A percentile compares a stretch with the other conserved stretches of the same genome.
These are phyloP conservation scores for Penicillium glabrum DNA, from an alignment of 2,329 filamentous ascomycete species.

Conservation along the genomic window DNA sequence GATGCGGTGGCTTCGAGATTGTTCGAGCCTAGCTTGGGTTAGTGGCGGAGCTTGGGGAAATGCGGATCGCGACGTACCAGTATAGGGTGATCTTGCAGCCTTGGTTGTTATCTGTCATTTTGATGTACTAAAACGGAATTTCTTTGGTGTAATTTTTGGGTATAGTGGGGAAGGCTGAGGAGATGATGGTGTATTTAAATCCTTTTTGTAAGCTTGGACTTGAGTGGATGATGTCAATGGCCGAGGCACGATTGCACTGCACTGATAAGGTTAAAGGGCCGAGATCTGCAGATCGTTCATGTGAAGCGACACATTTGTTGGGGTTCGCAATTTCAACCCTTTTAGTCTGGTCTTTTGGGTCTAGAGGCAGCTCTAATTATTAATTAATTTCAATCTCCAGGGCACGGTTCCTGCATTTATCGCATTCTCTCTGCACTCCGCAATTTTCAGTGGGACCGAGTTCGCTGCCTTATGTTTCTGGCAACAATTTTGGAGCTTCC, in stretches of 20 bases:
- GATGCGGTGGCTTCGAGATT: conserved; percentile 79
- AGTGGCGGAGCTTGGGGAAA: not conserved
- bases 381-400: not conserved
- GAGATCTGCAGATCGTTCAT: conserved; percentile 17
- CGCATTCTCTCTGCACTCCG: not conserved
- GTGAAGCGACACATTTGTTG: conserved; percentile 9
- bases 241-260: conserved; percentile 9
- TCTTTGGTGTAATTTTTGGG: not conserved
- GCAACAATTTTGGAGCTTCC: not conserved
- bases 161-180: not conserved
- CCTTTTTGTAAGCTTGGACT: not conserved
- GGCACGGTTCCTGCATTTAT: not conserved
- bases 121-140: not conserved
- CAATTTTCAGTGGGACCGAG: not conserved
- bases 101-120: conserved; percentile 25
- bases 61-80: conserved; percentile 50
- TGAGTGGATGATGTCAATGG: conserved; percentile 14
- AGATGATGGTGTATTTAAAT: not conserved
- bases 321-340: not conserved
- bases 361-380: not conserved
- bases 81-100: conserved; percentile 61
- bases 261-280: conserved; percentile 16
- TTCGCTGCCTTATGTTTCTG: not conserved
- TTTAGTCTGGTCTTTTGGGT: not conserved
- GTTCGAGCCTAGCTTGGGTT: conserved; percentile 64